phyloP scores from a whole-genome alignment of 257 asterid species.

The Solanum phureja region DNA sequence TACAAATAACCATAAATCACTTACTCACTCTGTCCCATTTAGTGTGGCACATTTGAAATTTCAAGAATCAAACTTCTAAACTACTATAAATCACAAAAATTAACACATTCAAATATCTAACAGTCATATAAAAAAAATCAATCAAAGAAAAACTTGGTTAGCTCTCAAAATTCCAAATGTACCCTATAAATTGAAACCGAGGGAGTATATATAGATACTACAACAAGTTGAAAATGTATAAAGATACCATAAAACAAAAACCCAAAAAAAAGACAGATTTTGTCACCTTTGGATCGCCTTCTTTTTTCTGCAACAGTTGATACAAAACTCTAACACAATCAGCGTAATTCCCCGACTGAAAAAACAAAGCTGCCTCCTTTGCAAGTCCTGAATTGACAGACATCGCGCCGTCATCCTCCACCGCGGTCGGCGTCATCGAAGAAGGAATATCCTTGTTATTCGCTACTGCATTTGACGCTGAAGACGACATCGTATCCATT shows the following conservation, averaged over 20 bases:
- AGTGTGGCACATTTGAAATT: background rate
- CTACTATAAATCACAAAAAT: background rate
- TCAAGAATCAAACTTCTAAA: background rate
- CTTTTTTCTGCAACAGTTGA: slow-evolving; percentile 53
- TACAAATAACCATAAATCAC: background rate
- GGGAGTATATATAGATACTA: background rate
- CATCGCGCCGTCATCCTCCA: slow-evolving; percentile 49
- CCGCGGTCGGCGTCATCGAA: slow-evolving; percentile 11
- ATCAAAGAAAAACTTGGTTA: background rate
- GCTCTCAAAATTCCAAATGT: background rate
- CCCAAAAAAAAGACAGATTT: background rate
- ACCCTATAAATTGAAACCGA: background rate
- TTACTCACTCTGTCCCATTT: background rate
- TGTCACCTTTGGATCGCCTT: slow-evolving; percentile 74
- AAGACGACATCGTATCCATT: slow-evolving; percentile 50
- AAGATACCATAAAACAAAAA: background rate
- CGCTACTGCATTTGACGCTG: slow-evolving; percentile 29
- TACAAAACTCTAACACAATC: slow-evolving; percentile 59
- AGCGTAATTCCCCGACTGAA: slow-evolving; percentile 61
- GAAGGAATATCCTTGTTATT: slow-evolving; percentile 9
- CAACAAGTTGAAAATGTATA: background rate
- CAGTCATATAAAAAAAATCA: background rate
- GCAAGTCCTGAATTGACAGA: slow-evolving; percentile 63
- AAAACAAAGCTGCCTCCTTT: slow-evolving; percentile 66
- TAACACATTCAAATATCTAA: background rate